Evolutionary conservation across 192 early-diverging fungal species (phyloP), one percentile per base, ranked within the genome.

Genomic region (Coemansia sp.): DNA sequence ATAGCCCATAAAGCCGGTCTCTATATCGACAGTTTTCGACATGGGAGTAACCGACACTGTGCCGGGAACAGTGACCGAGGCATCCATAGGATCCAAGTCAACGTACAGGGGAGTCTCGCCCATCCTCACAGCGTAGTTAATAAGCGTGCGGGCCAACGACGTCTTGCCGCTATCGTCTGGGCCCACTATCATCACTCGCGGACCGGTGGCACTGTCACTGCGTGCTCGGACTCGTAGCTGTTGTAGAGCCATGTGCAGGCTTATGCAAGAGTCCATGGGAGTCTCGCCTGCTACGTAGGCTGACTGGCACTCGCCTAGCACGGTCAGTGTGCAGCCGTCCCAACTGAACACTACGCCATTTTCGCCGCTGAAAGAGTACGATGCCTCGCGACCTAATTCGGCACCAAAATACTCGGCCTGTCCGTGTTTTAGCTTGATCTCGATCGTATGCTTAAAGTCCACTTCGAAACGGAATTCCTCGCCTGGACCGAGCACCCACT

Each of bases 241-340:
- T 70, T 97, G 93, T 18, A 98, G 78, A 0, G 95, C 94, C 50
- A 94, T 74, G 71, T 99, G 98, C 2, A 91, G 85, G 70, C 97
- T 97, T 44, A 97, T 83, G 73, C 93, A 95, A 43, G 87, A 87
- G 33, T 84, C 80, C 98, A 99, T 98, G 13, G 96, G 95, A 4
- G 98, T 98, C 75, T 99, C 98, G n/a, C 88, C 94, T 1, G 95
- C 96, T 3, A 92, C 88, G 68, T 97, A 98, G 62, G 93, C 93
- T 3, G 92, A 92, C 27, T 88, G 86, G 71, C 88, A 92, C 20
- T 81, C 73, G 62, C 95, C 95, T 36, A 72, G 36, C 1, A 85
- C 68, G 46, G 85, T 80, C 0, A 97, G 74, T 16, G 73, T 86
- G 80, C 96, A 97, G 22, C 96, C 97, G 64, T 93, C 88, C 92